These are phyloP conservation scores for Phlyctochytrium bullatum DNA, from an alignment of 192 early-diverging fungal species.

Conservation along the genomic window DNA sequence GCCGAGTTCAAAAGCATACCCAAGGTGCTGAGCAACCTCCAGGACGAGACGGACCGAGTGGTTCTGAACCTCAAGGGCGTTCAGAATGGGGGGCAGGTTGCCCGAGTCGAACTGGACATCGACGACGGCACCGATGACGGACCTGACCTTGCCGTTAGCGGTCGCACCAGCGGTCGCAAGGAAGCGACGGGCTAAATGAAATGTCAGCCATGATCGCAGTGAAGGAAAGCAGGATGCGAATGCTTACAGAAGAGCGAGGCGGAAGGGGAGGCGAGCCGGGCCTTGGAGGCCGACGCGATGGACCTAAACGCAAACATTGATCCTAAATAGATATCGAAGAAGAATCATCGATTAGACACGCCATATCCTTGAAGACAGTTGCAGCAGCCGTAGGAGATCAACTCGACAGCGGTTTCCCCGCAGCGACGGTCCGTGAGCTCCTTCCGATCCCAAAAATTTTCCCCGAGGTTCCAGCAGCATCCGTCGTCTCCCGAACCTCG, in stretches of 20 bases:
- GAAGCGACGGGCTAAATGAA: constrained; percentile 23
- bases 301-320: constrained; percentile 26
- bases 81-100: constrained; percentile 89
- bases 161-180: constrained; percentile 38
- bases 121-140: constrained; percentile 98
- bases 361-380: no score
- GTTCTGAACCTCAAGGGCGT: constrained; percentile 91
- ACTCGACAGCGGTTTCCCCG: no score
- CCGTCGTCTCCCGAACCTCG: no score
- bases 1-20: constrained; percentile 47
- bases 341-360: not conserved
- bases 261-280: constrained; percentile 14
- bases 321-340: not conserved
- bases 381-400: no score
- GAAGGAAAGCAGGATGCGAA: no score
- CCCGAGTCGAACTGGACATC: constrained; percentile 94
- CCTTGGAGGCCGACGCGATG: constrained; percentile 19
- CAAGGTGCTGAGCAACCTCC: constrained; percentile 92
- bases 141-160: constrained; percentile 73
- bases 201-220: not conserved
- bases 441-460: no score
- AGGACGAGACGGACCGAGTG: constrained; percentile 83
- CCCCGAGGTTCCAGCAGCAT: no score
- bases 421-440: no score
- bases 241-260: not conserved